Evolutionary conservation across 1,284 basidiomycete species (phyloP), one percentile per base, ranked within the genome.

Genomic region (Ceratobasidium sp.): DNA sequence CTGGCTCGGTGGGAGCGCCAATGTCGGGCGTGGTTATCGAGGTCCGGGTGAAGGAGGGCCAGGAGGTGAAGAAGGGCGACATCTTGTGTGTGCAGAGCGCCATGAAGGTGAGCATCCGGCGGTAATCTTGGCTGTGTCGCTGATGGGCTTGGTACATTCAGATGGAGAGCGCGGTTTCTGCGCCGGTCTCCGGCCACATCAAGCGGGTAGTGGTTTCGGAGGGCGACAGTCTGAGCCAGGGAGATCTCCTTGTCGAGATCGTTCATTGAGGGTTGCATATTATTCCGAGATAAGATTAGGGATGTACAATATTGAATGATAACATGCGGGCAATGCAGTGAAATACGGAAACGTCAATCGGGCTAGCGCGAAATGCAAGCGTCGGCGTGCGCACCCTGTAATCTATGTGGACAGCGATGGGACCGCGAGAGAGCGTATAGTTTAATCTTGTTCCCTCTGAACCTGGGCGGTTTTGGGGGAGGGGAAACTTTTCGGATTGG

Each of bases 1-100:
- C 97, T 73, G 96, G 97, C 75, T 96, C 93, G 46, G 91, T 99
- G 74, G 96, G 96, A 75, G 94, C 95, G 58, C 93, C 94, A 1
- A 96, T 96, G 94, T 94, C 94, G 73, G 96, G 96, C 83, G 96
- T 99, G 63, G 95, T 99, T 64, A 92, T 99, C 30, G 97, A 99
- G 81, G 94, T 99, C 64, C 87, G 96, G 76, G 96, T 97, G 74
- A 95, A 97, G 83, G 96, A 98, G 82, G 95, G 95, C 61, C 92
- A 95, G 75, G 90, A 95, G 79, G 94, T 99, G 82, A 97, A 93
- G 89, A 96, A 95, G 81, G 97, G 97, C 74, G 97, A 99, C 82
- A 92, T 94, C 75, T 83, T 95, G 74, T 92, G 90, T 75, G 78
- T 82, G 73, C 79, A 81, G 77, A 81, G 79, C 63, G 81, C 82